These are phyloP conservation scores for Ophiostoma quercus DNA, from an alignment of 2,329 filamentous ascomycete genomes.

Conservation along the genomic window DNA sequence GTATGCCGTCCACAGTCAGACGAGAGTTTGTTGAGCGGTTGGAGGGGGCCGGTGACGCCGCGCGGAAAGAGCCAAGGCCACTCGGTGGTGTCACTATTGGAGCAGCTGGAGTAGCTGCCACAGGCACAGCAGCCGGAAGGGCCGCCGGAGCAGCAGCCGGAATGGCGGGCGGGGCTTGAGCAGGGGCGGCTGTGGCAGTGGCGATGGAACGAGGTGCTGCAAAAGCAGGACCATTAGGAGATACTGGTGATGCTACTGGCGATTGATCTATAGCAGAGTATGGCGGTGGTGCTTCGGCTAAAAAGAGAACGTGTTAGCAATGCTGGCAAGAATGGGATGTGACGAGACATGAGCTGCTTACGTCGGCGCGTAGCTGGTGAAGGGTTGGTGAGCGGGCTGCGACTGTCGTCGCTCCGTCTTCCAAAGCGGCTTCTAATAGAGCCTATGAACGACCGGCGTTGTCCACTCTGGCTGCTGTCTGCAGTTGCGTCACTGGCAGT, in stretches of 20 bases:
- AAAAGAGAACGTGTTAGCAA: constrained; percentile 17
- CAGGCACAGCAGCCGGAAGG: background rate
- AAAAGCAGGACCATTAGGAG: constrained; percentile 18
- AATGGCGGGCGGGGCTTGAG: background rate
- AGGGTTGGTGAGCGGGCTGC: constrained; percentile 27
- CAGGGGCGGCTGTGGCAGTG: background rate
- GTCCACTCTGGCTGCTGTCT: constrained; percentile 13
- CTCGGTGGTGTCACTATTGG: background rate
- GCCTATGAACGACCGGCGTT: constrained; percentile 19
- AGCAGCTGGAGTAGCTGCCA: background rate
- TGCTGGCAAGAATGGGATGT: background rate
- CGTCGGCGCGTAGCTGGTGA: constrained; percentile 27
- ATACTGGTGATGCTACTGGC: background rate
- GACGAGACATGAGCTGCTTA: background rate
- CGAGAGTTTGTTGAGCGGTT: constrained; percentile 23
- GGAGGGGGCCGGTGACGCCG: constrained; percentile 30
- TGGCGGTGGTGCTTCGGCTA: constrained; percentile 36
- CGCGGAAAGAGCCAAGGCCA: constrained; percentile 11
- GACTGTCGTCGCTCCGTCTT: background rate
- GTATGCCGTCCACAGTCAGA: constrained; percentile 31
- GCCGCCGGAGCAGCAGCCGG: background rate
- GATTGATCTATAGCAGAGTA: constrained; percentile 25
- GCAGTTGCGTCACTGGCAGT: background rate
- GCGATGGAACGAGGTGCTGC: constrained; percentile 21
- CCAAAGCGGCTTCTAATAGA: constrained; percentile 20